A percentile compares a stretch with the other conserved stretches of the same genome.
phyloP scores from a whole-genome alignment of 192 early-diverging fungal genomes.

The Coemansia sp. region DNA sequence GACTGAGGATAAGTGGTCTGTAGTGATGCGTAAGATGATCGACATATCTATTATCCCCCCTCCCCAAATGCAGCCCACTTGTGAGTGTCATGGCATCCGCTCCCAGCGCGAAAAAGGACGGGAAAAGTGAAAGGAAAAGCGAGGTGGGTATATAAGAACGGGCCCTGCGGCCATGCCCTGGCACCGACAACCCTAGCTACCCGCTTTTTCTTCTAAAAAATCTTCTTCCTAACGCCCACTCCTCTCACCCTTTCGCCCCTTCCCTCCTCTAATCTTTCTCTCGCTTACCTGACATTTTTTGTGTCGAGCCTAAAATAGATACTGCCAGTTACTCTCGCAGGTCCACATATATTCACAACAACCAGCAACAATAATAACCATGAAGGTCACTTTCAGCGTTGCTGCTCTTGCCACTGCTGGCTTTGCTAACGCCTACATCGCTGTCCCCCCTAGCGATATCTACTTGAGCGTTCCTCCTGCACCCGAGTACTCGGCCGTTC shows the following conservation, averaged over 20 bases:
- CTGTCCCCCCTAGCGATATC: slow-evolving; percentile 22
- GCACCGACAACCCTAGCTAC: slow-evolving; percentile 9
- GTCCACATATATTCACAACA: not conserved
- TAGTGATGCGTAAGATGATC: not conserved
- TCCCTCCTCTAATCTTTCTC: not conserved
- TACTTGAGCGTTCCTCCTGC: slow-evolving; percentile 16
- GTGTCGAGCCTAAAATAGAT: not conserved
- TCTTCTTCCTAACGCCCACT: slow-evolving; percentile 4
- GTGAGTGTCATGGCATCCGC: not conserved
- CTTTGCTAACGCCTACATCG: slow-evolving; percentile 19
- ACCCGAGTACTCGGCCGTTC: slow-evolving; percentile 9
- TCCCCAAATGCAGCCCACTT: not conserved
- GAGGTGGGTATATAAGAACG: slow-evolving; percentile 15
- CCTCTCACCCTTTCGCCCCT: not conserved
- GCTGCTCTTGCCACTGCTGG: slow-evolving; percentile 39
- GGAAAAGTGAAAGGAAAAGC: not conserved
- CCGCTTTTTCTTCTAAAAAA: slow-evolving; percentile 13
- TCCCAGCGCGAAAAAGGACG: not conserved
- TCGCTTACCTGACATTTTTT: not conserved
- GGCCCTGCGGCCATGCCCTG: not conserved
- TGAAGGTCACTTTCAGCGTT: slow-evolving; percentile 43
- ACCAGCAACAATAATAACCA: slow-evolving; percentile 10
- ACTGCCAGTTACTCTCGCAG: not conserved
- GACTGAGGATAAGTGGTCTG: slow-evolving; percentile 5
- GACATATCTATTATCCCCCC: not conserved